These are phyloP conservation scores for Malbranchea cinnamomea DNA, from an alignment of 2,329 filamentous ascomycete genomes.

Conservation along the genomic window DNA sequence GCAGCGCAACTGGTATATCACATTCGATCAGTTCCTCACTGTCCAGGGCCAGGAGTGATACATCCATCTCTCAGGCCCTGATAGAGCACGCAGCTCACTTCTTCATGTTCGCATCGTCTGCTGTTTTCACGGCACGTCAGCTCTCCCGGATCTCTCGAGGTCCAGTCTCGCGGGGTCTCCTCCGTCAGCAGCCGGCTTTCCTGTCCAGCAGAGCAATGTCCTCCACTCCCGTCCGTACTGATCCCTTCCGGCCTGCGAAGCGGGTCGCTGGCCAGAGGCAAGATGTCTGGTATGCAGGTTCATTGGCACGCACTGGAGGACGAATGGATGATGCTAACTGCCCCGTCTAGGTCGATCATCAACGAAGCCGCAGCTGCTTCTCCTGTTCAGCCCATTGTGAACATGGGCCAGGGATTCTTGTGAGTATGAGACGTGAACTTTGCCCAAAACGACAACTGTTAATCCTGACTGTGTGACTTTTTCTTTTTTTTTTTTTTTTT, in stretches of 20 bases:
- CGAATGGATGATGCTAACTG: neutral
- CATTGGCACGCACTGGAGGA: too few species aligned
- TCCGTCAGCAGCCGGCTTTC: too few species aligned
- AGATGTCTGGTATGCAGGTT: constrained; percentile 33
- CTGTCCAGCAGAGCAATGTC: constrained; percentile 29
- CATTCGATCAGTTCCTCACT: too few species aligned
- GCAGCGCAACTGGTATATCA: too few species aligned
- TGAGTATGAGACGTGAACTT: constrained; percentile 18
- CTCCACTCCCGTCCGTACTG: constrained; percentile 21
- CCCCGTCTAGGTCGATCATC: constrained; percentile 42
- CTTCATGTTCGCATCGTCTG: too few species aligned
- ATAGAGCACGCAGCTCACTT: too few species aligned
- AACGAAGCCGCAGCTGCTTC: constrained; percentile 52
- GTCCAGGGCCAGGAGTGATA: too few species aligned
- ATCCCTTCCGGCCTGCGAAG: constrained; percentile 32
- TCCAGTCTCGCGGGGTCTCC: too few species aligned
- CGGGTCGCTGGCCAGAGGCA: constrained; percentile 36
- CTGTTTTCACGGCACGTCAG: too few species aligned
- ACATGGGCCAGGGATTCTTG: constrained; percentile 53
- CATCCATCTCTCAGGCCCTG: too few species aligned
- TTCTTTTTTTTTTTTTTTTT: constrained; percentile 2
- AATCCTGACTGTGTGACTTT: neutral
- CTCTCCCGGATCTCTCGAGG: too few species aligned
- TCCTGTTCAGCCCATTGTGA: constrained; percentile 49
- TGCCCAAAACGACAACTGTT: neutral